These are phyloP conservation scores for Linanthus parryae DNA, from an alignment of 148 eudicot species.

Conservation along the genomic window DNA sequence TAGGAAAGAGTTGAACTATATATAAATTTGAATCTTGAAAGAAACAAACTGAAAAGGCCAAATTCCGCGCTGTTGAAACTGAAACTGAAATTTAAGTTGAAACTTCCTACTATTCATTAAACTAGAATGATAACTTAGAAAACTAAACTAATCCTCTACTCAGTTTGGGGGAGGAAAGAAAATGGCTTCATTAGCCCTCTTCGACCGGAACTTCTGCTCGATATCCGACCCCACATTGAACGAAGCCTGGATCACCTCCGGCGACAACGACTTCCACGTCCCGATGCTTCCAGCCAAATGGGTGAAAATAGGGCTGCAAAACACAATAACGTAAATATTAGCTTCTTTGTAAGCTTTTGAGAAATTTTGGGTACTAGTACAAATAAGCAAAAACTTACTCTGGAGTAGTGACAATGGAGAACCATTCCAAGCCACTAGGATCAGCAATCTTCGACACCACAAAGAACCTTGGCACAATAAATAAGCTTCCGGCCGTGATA, in stretches of 20 bases:
- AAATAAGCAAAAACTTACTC: too few relatives aligned
- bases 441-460: constrained; percentile 81
- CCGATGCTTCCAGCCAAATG: constrained; percentile 79
- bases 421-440: constrained; percentile 80
- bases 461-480: constrained; percentile 82
- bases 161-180: constrained; percentile 82
- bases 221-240: constrained; percentile 59
- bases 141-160: too few relatives aligned
- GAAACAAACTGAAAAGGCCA: too few relatives aligned
- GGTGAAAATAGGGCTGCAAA: constrained; percentile 76
- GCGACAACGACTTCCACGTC: constrained; percentile 75
- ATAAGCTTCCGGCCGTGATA: constrained; percentile 57
- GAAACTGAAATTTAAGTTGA: too few relatives aligned
- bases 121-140: too few relatives aligned
- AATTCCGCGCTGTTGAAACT: too few relatives aligned
- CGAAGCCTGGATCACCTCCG: constrained; percentile 65
- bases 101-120: too few relatives aligned
- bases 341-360: too few relatives aligned
- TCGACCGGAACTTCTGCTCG: constrained; percentile 53
- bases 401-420: constrained; percentile 84
- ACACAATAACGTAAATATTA: too few relatives aligned
- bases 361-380: too few relatives aligned
- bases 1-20: too few relatives aligned
- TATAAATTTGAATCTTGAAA: too few relatives aligned
- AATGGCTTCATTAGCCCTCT: constrained; percentile 59